Evolutionary conservation across 257 asterid species (phyloP).

Genomic region (Solanum raphanifolium): DNA sequence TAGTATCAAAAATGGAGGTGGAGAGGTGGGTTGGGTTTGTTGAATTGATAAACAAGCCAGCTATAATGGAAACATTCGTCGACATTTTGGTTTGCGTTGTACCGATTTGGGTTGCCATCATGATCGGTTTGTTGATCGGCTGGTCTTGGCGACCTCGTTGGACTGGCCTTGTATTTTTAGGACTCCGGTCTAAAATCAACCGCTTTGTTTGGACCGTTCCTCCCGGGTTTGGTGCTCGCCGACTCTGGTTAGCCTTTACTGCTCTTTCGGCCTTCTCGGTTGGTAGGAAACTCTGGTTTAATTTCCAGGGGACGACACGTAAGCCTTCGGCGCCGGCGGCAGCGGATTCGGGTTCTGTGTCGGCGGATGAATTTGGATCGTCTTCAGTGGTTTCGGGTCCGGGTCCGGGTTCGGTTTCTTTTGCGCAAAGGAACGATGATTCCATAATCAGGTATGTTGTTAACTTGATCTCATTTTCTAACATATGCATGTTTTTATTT

Average conservation of each 20-base stretch:
- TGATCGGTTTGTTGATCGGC: slow-evolving; percentile 87
- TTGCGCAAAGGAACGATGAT: background rate
- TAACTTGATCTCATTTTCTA: background rate
- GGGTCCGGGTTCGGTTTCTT: background rate
- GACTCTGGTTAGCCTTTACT: slow-evolving; percentile 85
- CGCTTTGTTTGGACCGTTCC: slow-evolving; percentile 76
- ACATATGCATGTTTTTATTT: background rate
- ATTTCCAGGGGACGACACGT: slow-evolving; percentile 37
- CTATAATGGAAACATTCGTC: slow-evolving; percentile 71
- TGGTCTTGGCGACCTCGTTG: slow-evolving; percentile 97
- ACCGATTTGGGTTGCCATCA: slow-evolving; percentile 96
- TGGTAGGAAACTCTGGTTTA: slow-evolving; percentile 62
- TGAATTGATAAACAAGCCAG: slow-evolving; percentile 45
- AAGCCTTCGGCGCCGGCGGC: slow-evolving; percentile 10
- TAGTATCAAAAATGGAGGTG: slow-evolving; percentile 29
- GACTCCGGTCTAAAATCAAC: slow-evolving; percentile 65
- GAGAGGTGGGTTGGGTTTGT: slow-evolving; percentile 33
- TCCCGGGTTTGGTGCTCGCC: slow-evolving; percentile 90
- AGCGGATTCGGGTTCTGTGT: background rate
- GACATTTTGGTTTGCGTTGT: slow-evolving; percentile 82
- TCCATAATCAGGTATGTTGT: slow-evolving; percentile 26
- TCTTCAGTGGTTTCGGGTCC: background rate
- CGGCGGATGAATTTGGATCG: slow-evolving; percentile 18
- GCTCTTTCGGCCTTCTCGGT: slow-evolving; percentile 88
- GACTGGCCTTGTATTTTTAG: slow-evolving; percentile 73